Base-by-base conservation (phyloP, 2,329 filamentous ascomycete species). In the Penicillium aurantiogriseum region DNA sequence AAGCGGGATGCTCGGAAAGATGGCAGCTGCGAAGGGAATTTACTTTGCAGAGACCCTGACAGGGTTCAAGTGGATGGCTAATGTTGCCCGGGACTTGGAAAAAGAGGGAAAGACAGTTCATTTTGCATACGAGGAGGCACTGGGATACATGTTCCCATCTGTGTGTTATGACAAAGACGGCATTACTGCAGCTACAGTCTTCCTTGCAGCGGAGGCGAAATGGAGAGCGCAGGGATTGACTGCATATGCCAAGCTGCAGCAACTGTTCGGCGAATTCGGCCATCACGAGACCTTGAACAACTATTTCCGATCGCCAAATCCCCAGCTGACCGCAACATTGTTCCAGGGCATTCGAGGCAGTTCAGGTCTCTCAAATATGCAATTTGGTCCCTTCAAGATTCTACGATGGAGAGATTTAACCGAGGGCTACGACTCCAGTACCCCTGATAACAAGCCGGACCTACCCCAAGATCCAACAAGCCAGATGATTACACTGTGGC, bases 31-130 rank as follows among this genome's bases (percentile, higher is more conserved):
- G 21, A 81, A 83, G 69, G 82, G 81, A 2, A 83, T 87, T 60
- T 74, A 80, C 50, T 86, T 83, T 66, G 76, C 79, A 57, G 85
- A 88, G 65, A 87, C 85, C 0, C 72, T 88, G 31, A 88, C 85
- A 0, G 85, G 85, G 1, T 88, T 88, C 75, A 88, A 88, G 69
- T 88, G 85, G 85, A 80, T 88, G 60, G 85, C 84, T 2, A 87
- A 87, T 60, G 77, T 82, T 45, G 83, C 84, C 2, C 78, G 80
- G 19, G 74, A 80, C n/a, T 76, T 86, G 2, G 74, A 80, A 54
- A 64, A 69, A 3, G 66, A 74, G 54, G 83, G 81, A 25, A 82
- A 81, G 62, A 74, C 79, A 23, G 79, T 83, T 0, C 74, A 79
- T 0, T 87, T 82, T 65, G 85, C 84, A 1, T 88, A 84, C 62